Evolutionary conservation across 345 rosid genomes (phyloP).

Genomic region (Linum tenue): DNA sequence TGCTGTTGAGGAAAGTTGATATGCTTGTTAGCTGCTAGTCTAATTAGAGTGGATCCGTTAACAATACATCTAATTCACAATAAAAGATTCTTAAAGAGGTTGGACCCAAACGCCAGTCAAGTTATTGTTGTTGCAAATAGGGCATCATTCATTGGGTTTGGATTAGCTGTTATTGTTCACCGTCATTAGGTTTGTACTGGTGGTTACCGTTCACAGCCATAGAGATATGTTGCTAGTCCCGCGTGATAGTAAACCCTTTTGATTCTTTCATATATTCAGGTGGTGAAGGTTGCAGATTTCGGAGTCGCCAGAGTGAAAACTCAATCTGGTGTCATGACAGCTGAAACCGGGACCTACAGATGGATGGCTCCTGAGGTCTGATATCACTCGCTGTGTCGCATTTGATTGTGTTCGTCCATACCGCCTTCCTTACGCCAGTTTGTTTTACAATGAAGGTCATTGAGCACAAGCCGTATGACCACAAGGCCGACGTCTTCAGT

Average conservation of each 20-base stretch:
- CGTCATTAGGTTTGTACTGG: no score
- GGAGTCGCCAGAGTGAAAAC: conserved; percentile 93
- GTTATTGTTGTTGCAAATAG: no score
- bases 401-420: conserved; percentile 9
- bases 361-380: conserved; percentile 99
- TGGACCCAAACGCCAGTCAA: no score
- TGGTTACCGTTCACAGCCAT: no score
- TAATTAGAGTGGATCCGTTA: no score
- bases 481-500: conserved; percentile 93
- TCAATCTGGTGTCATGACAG: conserved; percentile 97
- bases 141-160: no score
- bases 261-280: conserved; percentile 32
- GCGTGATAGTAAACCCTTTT: background rate
- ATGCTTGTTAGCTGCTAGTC: no score
- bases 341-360: conserved; percentile 98
- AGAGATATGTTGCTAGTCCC: no score
- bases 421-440: conserved; percentile 23
- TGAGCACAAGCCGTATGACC: conserved; percentile 95
- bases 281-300: conserved; percentile 97
- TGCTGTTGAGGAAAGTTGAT: background rate
- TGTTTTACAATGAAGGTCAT: conserved; percentile 60
- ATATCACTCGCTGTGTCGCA: no score
- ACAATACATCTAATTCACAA: no score
- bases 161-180: no score
- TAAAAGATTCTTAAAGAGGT: no score